A percentile compares a stretch with the other conserved stretches of the same genome.
phyloP scores from a whole-genome alignment of 2,329 filamentous ascomycete species.

The Colletotrichum aenigma region DNA sequence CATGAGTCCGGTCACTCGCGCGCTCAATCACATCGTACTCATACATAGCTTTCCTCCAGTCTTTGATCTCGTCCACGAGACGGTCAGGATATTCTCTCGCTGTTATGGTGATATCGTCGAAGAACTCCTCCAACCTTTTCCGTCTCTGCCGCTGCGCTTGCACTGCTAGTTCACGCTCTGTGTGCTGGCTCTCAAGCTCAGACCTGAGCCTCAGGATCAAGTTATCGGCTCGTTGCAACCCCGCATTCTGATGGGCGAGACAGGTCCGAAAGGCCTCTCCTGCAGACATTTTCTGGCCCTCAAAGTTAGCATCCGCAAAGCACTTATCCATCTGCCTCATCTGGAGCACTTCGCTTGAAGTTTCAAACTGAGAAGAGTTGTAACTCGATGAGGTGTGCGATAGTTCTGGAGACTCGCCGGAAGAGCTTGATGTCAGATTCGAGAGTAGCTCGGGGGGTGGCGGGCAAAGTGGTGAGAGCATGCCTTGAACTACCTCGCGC shows the following conservation, averaged over 20 bases:
- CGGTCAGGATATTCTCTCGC: not conserved
- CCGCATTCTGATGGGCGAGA: not conserved
- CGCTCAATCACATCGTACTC: not conserved
- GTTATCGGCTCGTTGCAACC: not conserved
- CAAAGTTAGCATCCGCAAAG: not conserved
- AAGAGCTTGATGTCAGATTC: not conserved
- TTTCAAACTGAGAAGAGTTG: not conserved
- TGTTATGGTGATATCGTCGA: not conserved
- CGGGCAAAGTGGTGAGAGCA: not conserved
- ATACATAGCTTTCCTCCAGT: not conserved
- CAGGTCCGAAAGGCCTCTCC: not conserved
- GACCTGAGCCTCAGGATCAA: not conserved
- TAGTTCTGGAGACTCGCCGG: fast-evolving
- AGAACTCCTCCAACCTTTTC: not conserved
- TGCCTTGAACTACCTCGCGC: not conserved
- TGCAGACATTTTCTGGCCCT: not conserved
- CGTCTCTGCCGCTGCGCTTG: not conserved
- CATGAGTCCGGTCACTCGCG: not conserved
- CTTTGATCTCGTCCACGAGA: not conserved
- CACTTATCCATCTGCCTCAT: not conserved
- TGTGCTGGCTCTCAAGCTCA: not conserved
- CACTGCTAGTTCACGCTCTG: not conserved
- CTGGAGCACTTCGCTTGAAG: not conserved
- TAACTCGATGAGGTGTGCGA: not conserved
- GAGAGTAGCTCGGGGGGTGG: fast-evolving